These are phyloP conservation scores for Hortaea sp. DNA, from an alignment of 2,329 filamentous ascomycete species.

Conservation along the genomic window DNA sequence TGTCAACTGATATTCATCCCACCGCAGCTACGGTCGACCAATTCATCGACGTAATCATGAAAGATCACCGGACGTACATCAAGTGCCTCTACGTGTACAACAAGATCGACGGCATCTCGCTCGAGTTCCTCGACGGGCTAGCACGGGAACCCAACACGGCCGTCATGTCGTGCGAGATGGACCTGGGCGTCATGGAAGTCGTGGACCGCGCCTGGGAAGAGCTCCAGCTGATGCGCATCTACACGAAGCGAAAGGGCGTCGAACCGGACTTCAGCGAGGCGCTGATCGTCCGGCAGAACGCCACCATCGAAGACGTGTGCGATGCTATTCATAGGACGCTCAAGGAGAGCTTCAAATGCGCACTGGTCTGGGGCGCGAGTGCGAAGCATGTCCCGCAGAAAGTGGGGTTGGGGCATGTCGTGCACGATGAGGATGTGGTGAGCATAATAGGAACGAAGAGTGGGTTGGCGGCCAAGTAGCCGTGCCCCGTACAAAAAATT, in stretches of 20 bases:
- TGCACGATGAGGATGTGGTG: constrained; percentile 60
- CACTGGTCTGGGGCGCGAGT: constrained; percentile 93
- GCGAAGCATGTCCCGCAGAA: constrained; percentile 90
- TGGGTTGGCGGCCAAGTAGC: constrained; percentile 21
- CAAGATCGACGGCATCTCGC: constrained; percentile 92
- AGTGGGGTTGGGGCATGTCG: constrained; percentile 73
- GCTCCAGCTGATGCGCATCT: constrained; percentile 77
- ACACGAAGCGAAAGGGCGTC: constrained; percentile 88
- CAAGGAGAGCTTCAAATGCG: constrained; percentile 99
- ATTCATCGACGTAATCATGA: constrained; percentile 99
- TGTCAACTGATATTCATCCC: constrained; percentile 3
- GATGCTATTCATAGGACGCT: constrained; percentile 86
- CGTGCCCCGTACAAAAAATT: background rate
- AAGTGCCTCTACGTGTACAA: constrained; percentile 94
- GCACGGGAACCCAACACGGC: constrained; percentile 88
- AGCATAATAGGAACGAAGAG: constrained; percentile 46
- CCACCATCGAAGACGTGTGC: constrained; percentile 92
- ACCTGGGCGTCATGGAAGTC: constrained; percentile 86
- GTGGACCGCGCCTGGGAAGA: constrained; percentile 94
- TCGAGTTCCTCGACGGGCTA: constrained; percentile 86
- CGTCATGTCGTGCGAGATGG: constrained; percentile 95
- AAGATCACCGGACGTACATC: constrained; percentile 97
- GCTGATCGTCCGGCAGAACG: constrained; percentile 79
- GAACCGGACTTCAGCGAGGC: constrained; percentile 88
- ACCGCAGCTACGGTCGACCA: constrained; percentile 77